Conservation (phyloP, 495 filamentous ascomycete species). For the Geopyxis carbonaria region DNA sequence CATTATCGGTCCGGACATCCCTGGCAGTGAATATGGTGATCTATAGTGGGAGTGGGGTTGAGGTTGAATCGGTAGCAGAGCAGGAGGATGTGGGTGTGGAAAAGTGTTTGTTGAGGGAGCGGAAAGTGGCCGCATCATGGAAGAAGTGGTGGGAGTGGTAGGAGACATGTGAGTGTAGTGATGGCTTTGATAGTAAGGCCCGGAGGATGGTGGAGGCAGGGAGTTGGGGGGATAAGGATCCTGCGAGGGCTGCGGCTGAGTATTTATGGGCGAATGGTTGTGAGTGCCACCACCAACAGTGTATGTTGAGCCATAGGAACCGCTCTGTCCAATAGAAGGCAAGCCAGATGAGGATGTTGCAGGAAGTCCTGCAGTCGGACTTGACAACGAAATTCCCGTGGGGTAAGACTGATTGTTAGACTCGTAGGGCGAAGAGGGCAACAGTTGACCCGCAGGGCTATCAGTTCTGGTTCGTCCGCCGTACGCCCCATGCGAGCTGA, state of each 20-base stretch:
- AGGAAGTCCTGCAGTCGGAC: neutral
- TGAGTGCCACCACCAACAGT: slow-evolving; percentile 3
- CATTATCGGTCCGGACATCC: slow-evolving; percentile 17
- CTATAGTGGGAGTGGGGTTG: slow-evolving; percentile 23
- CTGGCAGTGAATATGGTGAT: slow-evolving; percentile 16
- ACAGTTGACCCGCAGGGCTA: slow-evolving; percentile 20
- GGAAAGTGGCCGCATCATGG: slow-evolving; percentile 16
- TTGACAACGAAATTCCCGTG: slow-evolving; percentile 15
- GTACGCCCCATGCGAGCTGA: slow-evolving; percentile 14
- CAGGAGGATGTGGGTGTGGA: slow-evolving; percentile 16
- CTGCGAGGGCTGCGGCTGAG: slow-evolving; percentile 16
- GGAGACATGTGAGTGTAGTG: slow-evolving; percentile 21
- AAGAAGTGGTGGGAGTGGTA: slow-evolving; percentile 8
- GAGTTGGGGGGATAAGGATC: slow-evolving; percentile 21
- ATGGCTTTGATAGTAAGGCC: slow-evolving; percentile 17
- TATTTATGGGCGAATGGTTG: slow-evolving; percentile 21
- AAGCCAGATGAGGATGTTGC: slow-evolving; percentile 5
- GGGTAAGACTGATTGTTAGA: slow-evolving; percentile 15
- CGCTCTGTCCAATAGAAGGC: slow-evolving; percentile 22
- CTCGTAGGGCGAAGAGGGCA: slow-evolving; percentile 15
- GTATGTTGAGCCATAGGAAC: slow-evolving; percentile 18
- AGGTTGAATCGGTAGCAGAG: slow-evolving; percentile 19
- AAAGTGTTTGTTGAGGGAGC: neutral
- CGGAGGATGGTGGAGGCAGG: slow-evolving; percentile 21
- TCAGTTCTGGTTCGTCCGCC: slow-evolving; percentile 15